phyloP scores from a whole-genome alignment of 768 basidiomycete species.

The Tricholoma flavovirens region DNA sequence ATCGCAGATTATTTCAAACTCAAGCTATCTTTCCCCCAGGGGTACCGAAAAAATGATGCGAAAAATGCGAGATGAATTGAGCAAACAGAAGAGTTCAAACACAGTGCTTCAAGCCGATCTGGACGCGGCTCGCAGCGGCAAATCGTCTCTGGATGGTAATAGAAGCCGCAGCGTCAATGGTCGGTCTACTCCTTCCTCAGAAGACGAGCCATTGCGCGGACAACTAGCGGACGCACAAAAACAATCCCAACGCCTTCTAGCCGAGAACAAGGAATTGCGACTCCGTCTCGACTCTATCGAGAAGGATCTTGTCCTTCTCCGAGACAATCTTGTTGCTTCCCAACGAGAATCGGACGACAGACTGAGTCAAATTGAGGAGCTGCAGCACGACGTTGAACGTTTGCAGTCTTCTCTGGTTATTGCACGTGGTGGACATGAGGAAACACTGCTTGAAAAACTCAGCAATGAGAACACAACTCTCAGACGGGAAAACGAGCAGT shows the following conservation, averaged over 20 bases:
- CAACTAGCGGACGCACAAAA: constrained; percentile 78
- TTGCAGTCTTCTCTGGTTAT: constrained; percentile 68
- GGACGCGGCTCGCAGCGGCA: constrained; percentile 59
- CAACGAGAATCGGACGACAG: constrained; percentile 80
- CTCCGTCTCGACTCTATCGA: constrained; percentile 69
- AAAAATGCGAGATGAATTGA: constrained; percentile 91
- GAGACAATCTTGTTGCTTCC: constrained; percentile 62
- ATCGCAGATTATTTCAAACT: constrained; percentile 9
- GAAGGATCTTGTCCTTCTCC: constrained; percentile 65
- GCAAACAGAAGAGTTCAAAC: constrained; percentile 83
- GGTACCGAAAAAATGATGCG: constrained; percentile 98
- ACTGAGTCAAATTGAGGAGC: constrained; percentile 67
- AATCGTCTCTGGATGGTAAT: constrained; percentile 37
- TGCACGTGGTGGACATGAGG: constrained; percentile 71
- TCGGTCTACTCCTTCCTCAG: constrained; percentile 70
- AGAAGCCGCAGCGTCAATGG: constrained; percentile 55
- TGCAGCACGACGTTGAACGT: constrained; percentile 75
- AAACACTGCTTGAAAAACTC: constrained; percentile 75
- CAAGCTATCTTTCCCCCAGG: constrained; percentile 35
- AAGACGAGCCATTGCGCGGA: constrained; percentile 66
- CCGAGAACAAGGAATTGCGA: constrained; percentile 73
- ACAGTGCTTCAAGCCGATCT: constrained; percentile 79
- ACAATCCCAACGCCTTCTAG: constrained; percentile 62
- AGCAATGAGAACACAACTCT: constrained; percentile 75
- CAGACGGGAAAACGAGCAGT: constrained; percentile 80